Conservation (phyloP, 2,329 filamentous ascomycete genomes). For the Myriosclerotinia scirpicola region DNA sequence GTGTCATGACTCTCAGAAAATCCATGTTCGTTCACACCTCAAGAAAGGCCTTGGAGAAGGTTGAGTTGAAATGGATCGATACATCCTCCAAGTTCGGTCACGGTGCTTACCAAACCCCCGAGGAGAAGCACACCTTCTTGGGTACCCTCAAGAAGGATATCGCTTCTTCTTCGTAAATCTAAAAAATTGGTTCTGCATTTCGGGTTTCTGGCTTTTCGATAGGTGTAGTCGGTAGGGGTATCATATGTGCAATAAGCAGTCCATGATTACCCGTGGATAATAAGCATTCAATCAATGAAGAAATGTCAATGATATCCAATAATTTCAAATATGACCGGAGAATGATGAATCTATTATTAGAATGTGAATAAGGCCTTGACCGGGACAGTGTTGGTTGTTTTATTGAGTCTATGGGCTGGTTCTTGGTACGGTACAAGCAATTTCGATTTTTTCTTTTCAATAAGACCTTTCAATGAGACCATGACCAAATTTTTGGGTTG, state of each 20-base stretch:
- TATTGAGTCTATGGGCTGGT: background rate
- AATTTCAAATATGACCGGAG: conserved; percentile 6
- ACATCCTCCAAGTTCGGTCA: conserved; percentile 99
- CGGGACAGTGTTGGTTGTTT: background rate
- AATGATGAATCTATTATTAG: background rate
- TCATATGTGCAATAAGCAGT: conserved; percentile 35
- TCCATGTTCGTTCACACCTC: conserved; percentile 98
- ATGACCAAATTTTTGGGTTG: background rate
- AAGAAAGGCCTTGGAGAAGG: conserved; percentile 95
- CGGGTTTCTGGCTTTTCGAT: conserved; percentile 35
- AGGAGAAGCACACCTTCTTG: conserved; percentile 97
- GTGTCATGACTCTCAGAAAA: conserved; percentile 97
- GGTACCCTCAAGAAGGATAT: conserved; percentile 98
- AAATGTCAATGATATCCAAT: conserved; percentile 33
- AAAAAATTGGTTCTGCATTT: conserved; percentile 41
- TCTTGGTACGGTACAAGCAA: background rate
- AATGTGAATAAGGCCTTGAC: background rate
- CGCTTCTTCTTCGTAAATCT: conserved; percentile 52
- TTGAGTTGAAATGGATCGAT: conserved; percentile 99
- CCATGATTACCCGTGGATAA: conserved; percentile 31
- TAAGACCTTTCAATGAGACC: conserved; percentile 2
- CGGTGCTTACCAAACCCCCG: conserved; percentile 97
- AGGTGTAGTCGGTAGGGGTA: conserved; percentile 37
- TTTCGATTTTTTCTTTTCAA: background rate
- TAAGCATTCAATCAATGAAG: conserved; percentile 36